Conservation (phyloP, 1,284 basidiomycete species). For the Cystobasidiaceae sp. region DNA sequence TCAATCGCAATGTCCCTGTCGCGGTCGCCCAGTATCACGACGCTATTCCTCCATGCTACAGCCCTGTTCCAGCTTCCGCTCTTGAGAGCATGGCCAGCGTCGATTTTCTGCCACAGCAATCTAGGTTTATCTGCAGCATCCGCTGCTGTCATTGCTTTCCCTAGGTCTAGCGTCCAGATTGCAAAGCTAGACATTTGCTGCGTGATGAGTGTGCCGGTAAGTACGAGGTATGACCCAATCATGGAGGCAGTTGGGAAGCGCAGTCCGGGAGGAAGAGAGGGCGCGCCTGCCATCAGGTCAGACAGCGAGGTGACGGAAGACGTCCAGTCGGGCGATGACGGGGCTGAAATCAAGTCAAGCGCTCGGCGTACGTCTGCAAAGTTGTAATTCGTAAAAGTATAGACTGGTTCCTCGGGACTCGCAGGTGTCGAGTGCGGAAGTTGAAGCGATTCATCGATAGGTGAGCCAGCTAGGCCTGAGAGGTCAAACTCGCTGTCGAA, state of each 20-base stretch:
- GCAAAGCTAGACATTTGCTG: conserved; percentile 52
- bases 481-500: not conserved
- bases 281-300: conserved; percentile 61
- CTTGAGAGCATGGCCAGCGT: conserved; percentile 26
- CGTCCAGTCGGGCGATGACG: conserved; percentile 51
- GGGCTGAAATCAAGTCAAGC: conserved; percentile 76
- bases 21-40: conserved; percentile 81
- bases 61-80: conserved; percentile 43
- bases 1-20: conserved; percentile 81
- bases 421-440: conserved; percentile 13
- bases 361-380: conserved; percentile 79
- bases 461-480: not conserved
- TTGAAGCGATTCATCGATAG: conserved; percentile 19
- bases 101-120: conserved; percentile 31
- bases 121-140: conserved; percentile 8
- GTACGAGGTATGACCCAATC: conserved; percentile 70
- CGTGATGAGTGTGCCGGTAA: conserved; percentile 43
- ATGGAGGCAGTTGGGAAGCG: conserved; percentile 89
- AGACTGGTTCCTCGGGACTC: conserved; percentile 59
- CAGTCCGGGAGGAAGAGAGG: conserved; percentile 75
- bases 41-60: conserved; percentile 58
- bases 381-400: conserved; percentile 81
- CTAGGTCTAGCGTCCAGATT: conserved; percentile 42
- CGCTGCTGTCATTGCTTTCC: conserved; percentile 7
- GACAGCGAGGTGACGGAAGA: conserved; percentile 69